Base-by-base conservation (phyloP, 1,284 basidiomycete species). In the Hymenochaete sp. region DNA sequence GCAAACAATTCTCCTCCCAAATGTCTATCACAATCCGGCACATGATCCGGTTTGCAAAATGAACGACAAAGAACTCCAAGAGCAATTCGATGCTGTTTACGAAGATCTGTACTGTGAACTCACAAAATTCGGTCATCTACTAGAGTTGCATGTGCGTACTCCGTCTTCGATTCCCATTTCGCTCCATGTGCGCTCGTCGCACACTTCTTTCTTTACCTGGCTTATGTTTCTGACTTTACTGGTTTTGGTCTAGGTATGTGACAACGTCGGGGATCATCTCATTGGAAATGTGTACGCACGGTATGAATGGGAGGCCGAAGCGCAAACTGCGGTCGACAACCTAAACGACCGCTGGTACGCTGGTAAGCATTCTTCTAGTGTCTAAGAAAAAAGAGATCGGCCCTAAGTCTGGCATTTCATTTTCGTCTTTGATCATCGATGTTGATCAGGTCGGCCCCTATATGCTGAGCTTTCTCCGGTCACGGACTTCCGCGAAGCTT, bases 251-350 rank as follows among this genome's bases (percentile, higher is more conserved):
- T 55, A 91, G 81, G 88, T 99, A 5, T 99, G 96, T 62, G 96
- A 99, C 67, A 99, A 99, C 60, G 93, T 99, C 24, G 96, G 96
- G 21, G 96, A 98, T 62, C 96, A 99, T 63, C 72, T 99, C 36
- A 93, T 98, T 59, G 96, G 96, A 22, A 98, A 98, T 59, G 96
- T 99, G 1, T 99, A 99, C 61, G 96, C 93, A 9, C 77, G 96
- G 35, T 99, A 92, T 62, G 93, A 97, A 61, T 96, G 89, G 89
- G 96, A 99, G 67, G 92, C 93, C 0, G 96, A 99, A 61, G 96
- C 96, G 6, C 87, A 93, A 61, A 70, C 81, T 33, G 95, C 96
- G 0, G 91, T 98, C 8, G 90, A 96, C 57, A 87, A 78, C 50
- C 70, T 98, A 52, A 98, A 98, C 59, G 87, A 95, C 58, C 77